Percentiles rank a stretch among this genome's conserved stretches.
Conservation (phyloP, 75 land plant genomes). For the Cryptomeria japonica region DNA sequence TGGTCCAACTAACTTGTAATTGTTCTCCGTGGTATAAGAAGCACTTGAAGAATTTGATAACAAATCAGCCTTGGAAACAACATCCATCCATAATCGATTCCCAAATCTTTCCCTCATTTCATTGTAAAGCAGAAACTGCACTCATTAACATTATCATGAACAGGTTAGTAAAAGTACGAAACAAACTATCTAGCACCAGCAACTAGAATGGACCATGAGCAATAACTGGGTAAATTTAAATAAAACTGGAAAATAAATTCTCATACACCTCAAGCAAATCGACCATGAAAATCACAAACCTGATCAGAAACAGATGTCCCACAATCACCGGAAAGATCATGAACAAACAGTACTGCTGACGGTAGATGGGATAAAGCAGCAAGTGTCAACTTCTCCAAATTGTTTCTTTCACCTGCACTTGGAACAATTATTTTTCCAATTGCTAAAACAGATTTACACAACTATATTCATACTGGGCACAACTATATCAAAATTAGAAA, state of each 20-base stretch:
- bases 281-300: slow-evolving; percentile 34
- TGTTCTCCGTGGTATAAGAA: slow-evolving; percentile 38
- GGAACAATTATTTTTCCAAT: not conserved
- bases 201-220: not conserved
- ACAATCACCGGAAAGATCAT: slow-evolving; percentile 97
- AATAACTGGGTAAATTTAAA: not conserved
- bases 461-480: not conserved
- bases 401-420: slow-evolving; percentile 85
- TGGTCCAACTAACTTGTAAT: slow-evolving; percentile 73
- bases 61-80: slow-evolving; percentile 92
- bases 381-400: slow-evolving; percentile 90
- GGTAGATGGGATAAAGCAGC: slow-evolving; percentile 96
- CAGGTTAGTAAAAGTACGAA: not conserved
- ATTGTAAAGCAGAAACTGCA: slow-evolving; percentile 73
- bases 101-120: slow-evolving; percentile 77
- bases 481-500: not conserved
- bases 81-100: slow-evolving; percentile 90
- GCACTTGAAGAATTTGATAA: slow-evolving; percentile 29
- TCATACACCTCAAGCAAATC: not conserved
- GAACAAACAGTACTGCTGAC: slow-evolving; percentile 91
- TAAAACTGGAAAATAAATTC: not conserved
- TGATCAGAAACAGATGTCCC: slow-evolving; percentile 90
- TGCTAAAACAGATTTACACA: not conserved
- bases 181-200: not conserved
- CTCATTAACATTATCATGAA: not conserved